These are phyloP conservation scores for Macrolepiota albuminosa DNA, from an alignment of 768 basidiomycete species.

Conservation along the genomic window DNA sequence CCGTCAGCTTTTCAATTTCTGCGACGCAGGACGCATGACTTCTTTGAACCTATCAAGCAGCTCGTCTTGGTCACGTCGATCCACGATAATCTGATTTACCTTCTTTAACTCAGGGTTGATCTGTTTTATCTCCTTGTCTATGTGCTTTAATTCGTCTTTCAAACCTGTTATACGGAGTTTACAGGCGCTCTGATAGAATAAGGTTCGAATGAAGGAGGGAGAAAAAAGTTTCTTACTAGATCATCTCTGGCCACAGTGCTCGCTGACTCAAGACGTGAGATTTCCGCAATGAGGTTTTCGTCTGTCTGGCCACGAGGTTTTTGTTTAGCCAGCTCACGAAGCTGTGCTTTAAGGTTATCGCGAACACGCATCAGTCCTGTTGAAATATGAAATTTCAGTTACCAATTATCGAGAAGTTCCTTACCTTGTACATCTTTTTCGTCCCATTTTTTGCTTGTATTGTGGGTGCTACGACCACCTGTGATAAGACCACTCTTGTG, in stretches of 20 bases:
- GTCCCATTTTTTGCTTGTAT: slow-evolving; percentile 84
- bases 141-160: slow-evolving; percentile 79
- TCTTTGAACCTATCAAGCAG: slow-evolving; percentile 41
- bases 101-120: slow-evolving; percentile 67
- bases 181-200: slow-evolving; percentile 56
- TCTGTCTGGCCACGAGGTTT: slow-evolving; percentile 84
- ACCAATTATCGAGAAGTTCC: background rate
- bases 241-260: slow-evolving; percentile 77
- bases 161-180: slow-evolving; percentile 73
- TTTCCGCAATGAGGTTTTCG: slow-evolving; percentile 71
- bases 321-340: slow-evolving; percentile 79
- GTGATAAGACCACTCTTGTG: slow-evolving; percentile 98
- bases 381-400: background rate
- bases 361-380: slow-evolving; percentile 50
- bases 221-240: slow-evolving; percentile 43
- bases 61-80: background rate
- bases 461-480: slow-evolving; percentile 81
- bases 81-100: slow-evolving; percentile 30
- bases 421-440: slow-evolving; percentile 89
- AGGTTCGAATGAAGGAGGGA: background rate
- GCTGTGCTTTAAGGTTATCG: slow-evolving; percentile 65
- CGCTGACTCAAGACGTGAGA: slow-evolving; percentile 76
- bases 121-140: slow-evolving; percentile 65
- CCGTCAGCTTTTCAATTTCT: slow-evolving; percentile 50
- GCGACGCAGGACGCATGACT: slow-evolving; percentile 47